Conservation (phyloP, 352 stramenopile species). For the Phytophthora podocarpi region DNA sequence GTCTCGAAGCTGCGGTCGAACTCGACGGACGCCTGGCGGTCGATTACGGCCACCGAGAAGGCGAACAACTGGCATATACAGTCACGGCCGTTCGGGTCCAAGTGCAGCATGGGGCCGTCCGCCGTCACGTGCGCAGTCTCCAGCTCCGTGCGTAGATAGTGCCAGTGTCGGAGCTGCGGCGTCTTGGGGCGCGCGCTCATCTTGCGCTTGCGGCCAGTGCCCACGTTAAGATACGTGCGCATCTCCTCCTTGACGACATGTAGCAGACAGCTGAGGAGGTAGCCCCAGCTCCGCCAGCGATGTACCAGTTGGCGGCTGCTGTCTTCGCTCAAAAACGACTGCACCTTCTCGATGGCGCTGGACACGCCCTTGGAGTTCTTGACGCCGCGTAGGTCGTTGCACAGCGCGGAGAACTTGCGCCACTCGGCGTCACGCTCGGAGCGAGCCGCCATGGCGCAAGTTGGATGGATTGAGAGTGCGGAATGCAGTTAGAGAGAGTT, state of each 20-base stretch:
- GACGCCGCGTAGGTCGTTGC: slow-evolving; percentile 50
- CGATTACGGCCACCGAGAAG: slow-evolving; percentile 59
- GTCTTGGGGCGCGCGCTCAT: slow-evolving; percentile 33
- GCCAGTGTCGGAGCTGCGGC: slow-evolving; percentile 58
- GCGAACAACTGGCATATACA: slow-evolving; percentile 60
- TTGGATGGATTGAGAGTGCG: background rate
- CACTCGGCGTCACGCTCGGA: slow-evolving; percentile 43
- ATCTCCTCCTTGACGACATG: slow-evolving; percentile 55
- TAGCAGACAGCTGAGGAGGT: slow-evolving; percentile 57
- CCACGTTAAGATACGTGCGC: slow-evolving; percentile 40
- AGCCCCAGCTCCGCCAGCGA: slow-evolving; percentile 76
- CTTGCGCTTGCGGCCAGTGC: slow-evolving; percentile 34
- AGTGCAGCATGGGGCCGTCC: slow-evolving; percentile 59
- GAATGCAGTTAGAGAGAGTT: slow-evolving; percentile 12
- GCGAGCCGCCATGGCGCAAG: slow-evolving; percentile 2
- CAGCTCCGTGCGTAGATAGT: slow-evolving; percentile 66
- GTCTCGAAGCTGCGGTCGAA: slow-evolving; percentile 36
- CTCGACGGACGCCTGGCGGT: slow-evolving; percentile 31
- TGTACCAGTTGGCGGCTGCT: slow-evolving; percentile 57
- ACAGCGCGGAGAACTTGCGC: slow-evolving; percentile 46
- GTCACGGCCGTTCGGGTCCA: slow-evolving; percentile 75
- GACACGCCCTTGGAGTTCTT: slow-evolving; percentile 44
- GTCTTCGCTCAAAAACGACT: slow-evolving; percentile 62
- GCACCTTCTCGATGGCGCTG: slow-evolving; percentile 38
- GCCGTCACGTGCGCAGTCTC: slow-evolving; percentile 54